Evolutionary conservation across 2,329 filamentous ascomycete species (phyloP).

Genomic region (Trematosphaeria pertusa): DNA sequence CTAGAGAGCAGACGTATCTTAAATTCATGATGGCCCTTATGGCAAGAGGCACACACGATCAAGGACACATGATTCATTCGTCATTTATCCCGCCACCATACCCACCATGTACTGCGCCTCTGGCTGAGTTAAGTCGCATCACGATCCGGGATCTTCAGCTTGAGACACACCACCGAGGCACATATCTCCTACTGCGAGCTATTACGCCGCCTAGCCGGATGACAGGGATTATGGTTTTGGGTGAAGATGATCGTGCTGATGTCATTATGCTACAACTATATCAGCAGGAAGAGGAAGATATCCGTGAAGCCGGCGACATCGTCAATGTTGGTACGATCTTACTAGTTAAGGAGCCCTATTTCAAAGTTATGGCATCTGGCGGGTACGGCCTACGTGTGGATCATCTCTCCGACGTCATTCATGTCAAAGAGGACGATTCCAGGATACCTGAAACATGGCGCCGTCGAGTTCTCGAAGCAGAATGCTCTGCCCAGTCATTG

Average conservation of each 20-base stretch:
- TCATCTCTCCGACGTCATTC: slow-evolving; percentile 59
- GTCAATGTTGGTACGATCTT: slow-evolving; percentile 44
- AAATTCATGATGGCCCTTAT: slow-evolving; percentile 19
- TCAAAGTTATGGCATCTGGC: slow-evolving; percentile 52
- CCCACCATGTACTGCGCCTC: slow-evolving; percentile 20
- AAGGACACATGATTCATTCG: slow-evolving; percentile 7
- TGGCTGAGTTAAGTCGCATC: slow-evolving; percentile 20
- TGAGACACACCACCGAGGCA: slow-evolving; percentile 51
- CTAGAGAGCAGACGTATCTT: slow-evolving; percentile 12
- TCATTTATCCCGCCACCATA: slow-evolving; percentile 30
- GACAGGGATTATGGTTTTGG: background rate
- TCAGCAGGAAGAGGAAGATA: slow-evolving; percentile 43
- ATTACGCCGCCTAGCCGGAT: slow-evolving; percentile 30
- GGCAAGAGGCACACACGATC: background rate
- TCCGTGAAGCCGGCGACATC: slow-evolving; percentile 27
- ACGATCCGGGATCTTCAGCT: slow-evolving; percentile 43
- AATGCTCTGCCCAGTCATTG: slow-evolving; percentile 6
- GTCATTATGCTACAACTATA: slow-evolving; percentile 1
- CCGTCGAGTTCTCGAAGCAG: slow-evolving; percentile 10
- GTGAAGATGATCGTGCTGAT: slow-evolving; percentile 1
- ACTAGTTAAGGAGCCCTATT: slow-evolving; percentile 63
- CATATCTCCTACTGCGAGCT: slow-evolving; percentile 42
- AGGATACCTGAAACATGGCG: slow-evolving; percentile 52
- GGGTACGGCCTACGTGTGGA: slow-evolving; percentile 59
- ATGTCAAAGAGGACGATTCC: slow-evolving; percentile 45